A percentile compares a stretch with the other conserved stretches of the same genome.
phyloP scores from a whole-genome alignment of 306 rosid species.

The Mimosa bimucronata region DNA sequence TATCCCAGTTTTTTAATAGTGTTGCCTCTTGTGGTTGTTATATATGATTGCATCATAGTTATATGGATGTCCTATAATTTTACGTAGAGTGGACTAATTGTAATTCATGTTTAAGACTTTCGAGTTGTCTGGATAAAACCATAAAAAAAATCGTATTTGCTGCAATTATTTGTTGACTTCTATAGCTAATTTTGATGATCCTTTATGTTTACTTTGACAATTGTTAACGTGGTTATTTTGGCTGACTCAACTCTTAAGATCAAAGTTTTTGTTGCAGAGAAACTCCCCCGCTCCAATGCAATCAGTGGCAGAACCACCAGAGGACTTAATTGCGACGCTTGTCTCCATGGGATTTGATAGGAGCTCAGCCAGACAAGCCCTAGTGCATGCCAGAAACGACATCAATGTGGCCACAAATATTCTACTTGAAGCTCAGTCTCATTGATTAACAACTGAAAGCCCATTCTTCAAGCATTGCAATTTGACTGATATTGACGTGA shows the following conservation, averaged over 20 bases:
- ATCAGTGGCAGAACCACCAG: slow-evolving; percentile 70
- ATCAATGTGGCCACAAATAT: slow-evolving; percentile 92
- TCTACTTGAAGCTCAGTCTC: slow-evolving; percentile 89
- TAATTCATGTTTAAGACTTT: background rate
- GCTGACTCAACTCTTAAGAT: background rate
- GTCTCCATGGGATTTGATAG: slow-evolving; percentile 98
- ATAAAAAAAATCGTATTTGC: too few species aligned
- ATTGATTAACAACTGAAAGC: slow-evolving; percentile 46
- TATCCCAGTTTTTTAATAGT: background rate
- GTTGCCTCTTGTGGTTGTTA: background rate
- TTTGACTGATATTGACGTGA: slow-evolving; percentile 45
- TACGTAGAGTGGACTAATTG: background rate
- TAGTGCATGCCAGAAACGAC: slow-evolving; percentile 90
- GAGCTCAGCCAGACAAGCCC: slow-evolving; percentile 89
- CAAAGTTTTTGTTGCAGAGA: slow-evolving; percentile 57
- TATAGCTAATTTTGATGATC: background rate
- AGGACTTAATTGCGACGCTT: slow-evolving; percentile 78
- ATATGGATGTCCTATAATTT: background rate
- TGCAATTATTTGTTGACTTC: too few species aligned
- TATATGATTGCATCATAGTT: background rate
- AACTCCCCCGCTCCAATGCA: slow-evolving; percentile 60
- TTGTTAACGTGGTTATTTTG: background rate
- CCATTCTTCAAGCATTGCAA: slow-evolving; percentile 40
- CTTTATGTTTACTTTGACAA: background rate
- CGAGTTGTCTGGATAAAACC: too few species aligned